Percentiles rank a stretch among this genome's conserved stretches.
These are phyloP conservation scores for Pseudogymnoascus pannorum DNA, from an alignment of 2,329 filamentous ascomycete genomes.

Conservation along the genomic window DNA sequence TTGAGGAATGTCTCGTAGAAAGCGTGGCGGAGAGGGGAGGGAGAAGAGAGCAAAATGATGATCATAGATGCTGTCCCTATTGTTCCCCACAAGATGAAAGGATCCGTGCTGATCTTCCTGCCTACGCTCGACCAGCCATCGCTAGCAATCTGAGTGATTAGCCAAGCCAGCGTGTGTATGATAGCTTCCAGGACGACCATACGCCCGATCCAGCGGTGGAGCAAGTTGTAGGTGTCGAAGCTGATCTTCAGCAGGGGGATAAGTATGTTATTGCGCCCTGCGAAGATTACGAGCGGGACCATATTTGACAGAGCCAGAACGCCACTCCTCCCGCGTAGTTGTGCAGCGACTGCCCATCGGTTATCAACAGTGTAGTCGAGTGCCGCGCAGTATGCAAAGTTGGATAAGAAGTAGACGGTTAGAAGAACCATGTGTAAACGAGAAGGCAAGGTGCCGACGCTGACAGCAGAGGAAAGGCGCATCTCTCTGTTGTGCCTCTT, in stretches of 20 bases:
- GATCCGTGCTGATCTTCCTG: slow-evolving; percentile 46
- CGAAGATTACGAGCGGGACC: slow-evolving; percentile 82
- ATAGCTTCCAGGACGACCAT: slow-evolving; percentile 63
- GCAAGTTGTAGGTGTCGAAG: slow-evolving; percentile 93
- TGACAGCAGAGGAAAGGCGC: slow-evolving; percentile 51
- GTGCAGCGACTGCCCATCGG: slow-evolving; percentile 61
- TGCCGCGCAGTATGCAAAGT: slow-evolving; percentile 54
- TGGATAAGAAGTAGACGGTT: slow-evolving; percentile 50
- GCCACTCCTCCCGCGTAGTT: slow-evolving; percentile 79
- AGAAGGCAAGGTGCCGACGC: slow-evolving; percentile 57
- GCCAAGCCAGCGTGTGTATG: slow-evolving; percentile 66
- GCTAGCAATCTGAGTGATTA: slow-evolving; percentile 60
- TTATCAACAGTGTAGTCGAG: slow-evolving; percentile 54
- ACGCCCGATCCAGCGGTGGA: slow-evolving; percentile 77
- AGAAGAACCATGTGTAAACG: slow-evolving; percentile 55
- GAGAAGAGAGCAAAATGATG: slow-evolving; percentile 60
- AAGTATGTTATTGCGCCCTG: slow-evolving; percentile 86
- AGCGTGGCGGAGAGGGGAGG: slow-evolving; percentile 79
- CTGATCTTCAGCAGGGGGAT: slow-evolving; percentile 76
- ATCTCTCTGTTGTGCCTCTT: slow-evolving; percentile 64
- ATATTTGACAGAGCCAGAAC: slow-evolving; percentile 82
- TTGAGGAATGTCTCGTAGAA: slow-evolving; percentile 97
- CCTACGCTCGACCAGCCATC: slow-evolving; percentile 54
- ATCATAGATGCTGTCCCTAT: slow-evolving; percentile 54
- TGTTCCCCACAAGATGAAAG: slow-evolving; percentile 59